Evolutionary conservation across 495 filamentous ascomycete genomes (phyloP), one percentile per base, ranked within the genome.

Genomic region (Daldinia grandis): DNA sequence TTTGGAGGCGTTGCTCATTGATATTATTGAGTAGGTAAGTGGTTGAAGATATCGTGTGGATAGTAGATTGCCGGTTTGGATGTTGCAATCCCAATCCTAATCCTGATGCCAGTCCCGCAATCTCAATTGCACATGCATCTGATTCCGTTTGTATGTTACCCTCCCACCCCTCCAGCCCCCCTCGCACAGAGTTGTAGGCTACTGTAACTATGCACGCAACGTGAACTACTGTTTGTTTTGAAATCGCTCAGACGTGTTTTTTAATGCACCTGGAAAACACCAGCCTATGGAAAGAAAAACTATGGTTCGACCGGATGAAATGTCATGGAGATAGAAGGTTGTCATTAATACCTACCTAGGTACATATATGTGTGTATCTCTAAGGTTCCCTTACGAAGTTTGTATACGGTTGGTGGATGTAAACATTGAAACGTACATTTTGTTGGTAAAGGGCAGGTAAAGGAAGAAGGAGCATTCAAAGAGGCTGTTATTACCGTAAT

Each of bases 71-170:
- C 25, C 28, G 53, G 17, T 35, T 62, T 28, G 30, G 24, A 37
- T 58, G 59, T 69, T 69, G 28, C 66, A 58, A 61, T 42, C 53
- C 33, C 24, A 67, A 58, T 58, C 33, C 53, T 21, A 60, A 58
- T 58, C 57, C 64, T 61, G 65, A 62, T 62, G 50, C 21, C 42
- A 58, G 57, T 61, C 66, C 59, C 47, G 33, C 35, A 64, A 62
- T 62, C 58, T 62, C 40, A 58, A 57, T 62, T 30, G 58, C 51
- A 62, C 58, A 68, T 56, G 51, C 38, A 58, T 58, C 40, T 68
- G 24, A n/a, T 62, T 33, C 51, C 58, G 57, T 68, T 57, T 53
- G 49, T 53, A 53, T 68, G 58, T 68, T 31, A 68, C 64, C 47
- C 33, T 68, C 64, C 5, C 17, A 42, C 15, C 9, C 10, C 1